Base-by-base conservation (phyloP, 2,329 filamentous ascomycete genomes). In the Geosmithia flava region DNA sequence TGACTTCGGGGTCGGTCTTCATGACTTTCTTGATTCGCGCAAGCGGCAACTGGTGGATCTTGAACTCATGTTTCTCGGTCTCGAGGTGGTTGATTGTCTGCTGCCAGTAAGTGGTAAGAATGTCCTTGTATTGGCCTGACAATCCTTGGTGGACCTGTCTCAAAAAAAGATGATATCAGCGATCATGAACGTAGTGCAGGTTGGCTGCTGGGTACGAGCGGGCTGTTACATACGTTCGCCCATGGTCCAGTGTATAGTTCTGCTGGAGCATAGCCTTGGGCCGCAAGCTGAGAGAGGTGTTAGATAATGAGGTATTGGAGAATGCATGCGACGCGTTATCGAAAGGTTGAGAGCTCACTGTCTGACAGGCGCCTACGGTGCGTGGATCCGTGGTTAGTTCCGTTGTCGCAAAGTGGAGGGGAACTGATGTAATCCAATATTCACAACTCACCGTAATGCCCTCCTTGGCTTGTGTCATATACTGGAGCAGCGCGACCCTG, bases 21-120 rank as follows among this genome's bases (percentile, higher is more conserved):
- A 98, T 98, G 55, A 98, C 93, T 67, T 98, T 98, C 75, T 98
- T 98, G 71, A 98, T 98, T 48, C 93, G 85, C n/a, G 93, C 93
- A 41, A 98, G 76, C 2, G 93, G 93, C 40, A 98, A 76, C 65
- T 97, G 93, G 65, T 98, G 93, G 49, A 97, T 79, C 69, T 98
- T 98, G 76, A 97, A 98, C 67, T 98, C 93, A 66, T 98, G 93
- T 45, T 85, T 88, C 59, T 97, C 93, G 51, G 79, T 87, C 69
- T 98, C 93, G 50, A 98, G 80, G 64, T 95, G 89, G 55, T 85
- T 91, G 69, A 98, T 95, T 53, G 90, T 93, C 61, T 98, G 91
- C 67, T 98, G 93, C 93, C 93, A 98, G 70, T 98, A 98, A 6
- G 91, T 96, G 42, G 94, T 96, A 58, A 98, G 75, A 59, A 97